Conservation (phyloP, 169 alveolate species). For the Amoebophrya sp. region DNA sequence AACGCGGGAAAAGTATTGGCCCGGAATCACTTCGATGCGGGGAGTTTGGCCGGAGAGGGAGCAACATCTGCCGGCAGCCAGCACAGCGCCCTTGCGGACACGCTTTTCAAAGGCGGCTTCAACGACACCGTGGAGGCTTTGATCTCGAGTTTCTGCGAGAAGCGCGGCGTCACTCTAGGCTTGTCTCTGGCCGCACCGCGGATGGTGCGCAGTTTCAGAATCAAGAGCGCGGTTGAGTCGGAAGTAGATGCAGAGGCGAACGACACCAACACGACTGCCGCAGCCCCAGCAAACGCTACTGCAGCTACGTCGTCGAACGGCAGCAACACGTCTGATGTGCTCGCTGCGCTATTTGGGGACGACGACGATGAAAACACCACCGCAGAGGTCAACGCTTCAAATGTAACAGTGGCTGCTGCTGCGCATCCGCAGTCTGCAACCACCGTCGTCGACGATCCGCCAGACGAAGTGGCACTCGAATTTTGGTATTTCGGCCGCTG, state of each 20-base stretch:
- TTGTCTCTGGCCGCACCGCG: neutral
- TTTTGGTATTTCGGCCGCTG: neutral
- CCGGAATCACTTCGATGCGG: no score
- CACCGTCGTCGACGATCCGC: neutral
- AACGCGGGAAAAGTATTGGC: neutral
- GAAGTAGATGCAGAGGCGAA: no score
- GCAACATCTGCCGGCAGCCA: no score
- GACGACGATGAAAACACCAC: neutral
- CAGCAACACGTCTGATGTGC: no score
- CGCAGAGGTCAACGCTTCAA: no score
- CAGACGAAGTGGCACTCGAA: neutral
- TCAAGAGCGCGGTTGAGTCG: no score
- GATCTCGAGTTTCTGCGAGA: neutral
- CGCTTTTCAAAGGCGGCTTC: neutral
- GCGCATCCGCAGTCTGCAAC: neutral
- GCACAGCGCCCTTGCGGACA: neutral
- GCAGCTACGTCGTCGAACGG: no score
- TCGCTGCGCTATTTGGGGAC: no score
- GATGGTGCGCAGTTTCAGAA: neutral
- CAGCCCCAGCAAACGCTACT: no score
- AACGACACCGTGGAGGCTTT: neutral
- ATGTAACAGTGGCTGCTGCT: neutral
- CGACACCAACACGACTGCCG: no score
- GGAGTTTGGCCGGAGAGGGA: no score
- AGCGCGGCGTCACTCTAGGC: neutral